A percentile compares a stretch with the other conserved stretches of the same genome.
phyloP scores from a whole-genome alignment of 768 basidiomycete genomes.

The Strobilomyces dryophilus region DNA sequence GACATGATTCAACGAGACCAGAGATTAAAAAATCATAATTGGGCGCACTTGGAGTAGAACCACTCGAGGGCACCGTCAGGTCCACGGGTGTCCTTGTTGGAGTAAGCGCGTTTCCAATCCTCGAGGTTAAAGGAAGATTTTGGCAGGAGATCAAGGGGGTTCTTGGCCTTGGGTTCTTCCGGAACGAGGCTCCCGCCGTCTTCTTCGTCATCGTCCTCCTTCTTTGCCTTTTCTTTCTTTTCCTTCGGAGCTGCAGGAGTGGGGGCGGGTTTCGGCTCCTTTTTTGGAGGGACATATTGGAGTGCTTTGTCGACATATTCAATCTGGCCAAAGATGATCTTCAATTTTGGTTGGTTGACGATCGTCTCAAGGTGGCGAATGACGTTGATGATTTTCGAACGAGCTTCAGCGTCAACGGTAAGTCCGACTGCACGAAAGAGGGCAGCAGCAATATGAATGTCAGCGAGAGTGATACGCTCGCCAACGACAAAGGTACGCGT shows the following conservation, averaged over 20 bases:
- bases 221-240: slow-evolving; percentile 61
- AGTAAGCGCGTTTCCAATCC: slow-evolving; percentile 98
- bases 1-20: slow-evolving; percentile 2
- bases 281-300: slow-evolving; percentile 70
- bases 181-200: slow-evolving; percentile 74
- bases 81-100: slow-evolving; percentile 95
- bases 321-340: slow-evolving; percentile 58
- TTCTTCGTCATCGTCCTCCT: slow-evolving; percentile 56
- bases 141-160: slow-evolving; percentile 89
- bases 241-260: slow-evolving; percentile 38
- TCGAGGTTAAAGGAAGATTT: slow-evolving; percentile 87
- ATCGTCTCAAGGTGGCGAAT: slow-evolving; percentile 87
- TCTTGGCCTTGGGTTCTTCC: slow-evolving; percentile 87
- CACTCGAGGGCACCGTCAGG: slow-evolving; percentile 81
- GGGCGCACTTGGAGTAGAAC: slow-evolving; percentile 88
- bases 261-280: slow-evolving; percentile 53
- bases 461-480: slow-evolving; percentile 93
- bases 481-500: slow-evolving; percentile 87
- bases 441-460: slow-evolving; percentile 63
- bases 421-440: slow-evolving; percentile 50
- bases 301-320: slow-evolving; percentile 64
- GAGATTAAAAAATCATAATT: neutral
- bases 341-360: slow-evolving; percentile 76
- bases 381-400: slow-evolving; percentile 68
- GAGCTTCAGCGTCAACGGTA: slow-evolving; percentile 62